phyloP scores from a whole-genome alignment of 1,139 yeast species.

The Pichia sp. region DNA sequence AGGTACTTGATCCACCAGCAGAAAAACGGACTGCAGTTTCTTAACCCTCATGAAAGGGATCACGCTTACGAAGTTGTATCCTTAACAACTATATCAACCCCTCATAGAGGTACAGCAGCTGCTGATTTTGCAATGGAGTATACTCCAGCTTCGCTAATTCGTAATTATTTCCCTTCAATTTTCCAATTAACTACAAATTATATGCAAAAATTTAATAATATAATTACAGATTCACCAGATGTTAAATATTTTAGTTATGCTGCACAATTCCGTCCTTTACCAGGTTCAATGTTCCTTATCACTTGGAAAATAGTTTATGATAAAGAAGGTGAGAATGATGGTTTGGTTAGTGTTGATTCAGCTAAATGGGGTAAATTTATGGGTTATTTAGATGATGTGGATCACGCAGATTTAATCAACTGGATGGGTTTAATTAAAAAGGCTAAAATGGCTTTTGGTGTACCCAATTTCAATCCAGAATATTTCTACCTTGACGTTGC shows the following conservation, averaged over 20 bases:
- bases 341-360: conserved; percentile 72
- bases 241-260: conserved; percentile 82
- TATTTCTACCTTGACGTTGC: conserved; percentile 72
- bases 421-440: conserved; percentile 61
- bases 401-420: conserved; percentile 78
- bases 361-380: conserved; percentile 78
- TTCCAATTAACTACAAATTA: conserved; percentile 54
- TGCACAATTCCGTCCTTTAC: conserved; percentile 54
- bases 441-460: conserved; percentile 26
- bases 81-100: conserved; percentile 78
- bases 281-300: conserved; percentile 53
- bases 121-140: conserved; percentile 58
- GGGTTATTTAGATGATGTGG: conserved; percentile 73
- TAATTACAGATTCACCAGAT: conserved; percentile 45
- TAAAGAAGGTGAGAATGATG: conserved; percentile 61
- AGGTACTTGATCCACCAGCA: conserved; percentile 48
- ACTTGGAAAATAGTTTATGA: conserved; percentile 55
- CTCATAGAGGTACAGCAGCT: conserved; percentile 80
- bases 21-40: not conserved
- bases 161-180: conserved; percentile 40
- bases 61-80: conserved; percentile 50
- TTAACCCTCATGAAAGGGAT: not conserved
- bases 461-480: conserved; percentile 50
- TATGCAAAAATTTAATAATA: conserved; percentile 47
- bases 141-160: conserved; percentile 20